Conservation (phyloP, 129 eudicot species). For the Artemisia tridentata region DNA sequence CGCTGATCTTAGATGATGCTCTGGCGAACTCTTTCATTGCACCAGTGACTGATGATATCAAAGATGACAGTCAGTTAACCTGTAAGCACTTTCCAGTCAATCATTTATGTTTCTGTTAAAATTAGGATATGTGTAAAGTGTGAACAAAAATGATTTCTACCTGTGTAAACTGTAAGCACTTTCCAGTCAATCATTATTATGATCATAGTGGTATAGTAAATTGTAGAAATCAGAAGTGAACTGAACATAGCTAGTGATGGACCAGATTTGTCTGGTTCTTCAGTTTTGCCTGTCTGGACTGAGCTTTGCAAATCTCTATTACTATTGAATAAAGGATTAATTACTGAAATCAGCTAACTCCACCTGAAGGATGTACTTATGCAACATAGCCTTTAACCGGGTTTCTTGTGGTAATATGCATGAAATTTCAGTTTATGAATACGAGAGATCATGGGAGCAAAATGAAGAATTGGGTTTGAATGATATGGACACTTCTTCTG, state of each 20-base stretch:
- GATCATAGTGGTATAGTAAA: neutral
- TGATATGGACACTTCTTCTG: conserved; percentile 95
- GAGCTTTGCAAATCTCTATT: too few species aligned
- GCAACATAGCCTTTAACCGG: neutral
- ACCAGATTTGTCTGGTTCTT: too few species aligned
- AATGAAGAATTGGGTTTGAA: conserved; percentile 95
- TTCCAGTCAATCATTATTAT: too few species aligned
- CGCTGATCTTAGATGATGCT: conserved; percentile 80
- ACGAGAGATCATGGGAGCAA: conserved; percentile 94
- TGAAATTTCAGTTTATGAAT: conserved; percentile 60
- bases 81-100: conserved; percentile 48
- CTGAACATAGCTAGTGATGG: too few species aligned
- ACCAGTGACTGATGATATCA: conserved; percentile 77
- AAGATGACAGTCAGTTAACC: conserved; percentile 65
- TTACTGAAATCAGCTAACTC: too few species aligned
- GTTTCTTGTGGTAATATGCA: conserved; percentile 6
- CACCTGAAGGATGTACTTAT: too few species aligned
- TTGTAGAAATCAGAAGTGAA: neutral
- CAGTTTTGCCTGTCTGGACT: too few species aligned
- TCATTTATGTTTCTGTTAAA: neutral
- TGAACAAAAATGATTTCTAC: neutral
- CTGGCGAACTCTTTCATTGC: conserved; percentile 82
- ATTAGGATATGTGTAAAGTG: neutral
- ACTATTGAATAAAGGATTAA: too few species aligned
- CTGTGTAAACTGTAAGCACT: too few species aligned